Evolutionary conservation across 2,329 filamentous ascomycete species (phyloP).

Genomic region (Aciculosporium take): DNA sequence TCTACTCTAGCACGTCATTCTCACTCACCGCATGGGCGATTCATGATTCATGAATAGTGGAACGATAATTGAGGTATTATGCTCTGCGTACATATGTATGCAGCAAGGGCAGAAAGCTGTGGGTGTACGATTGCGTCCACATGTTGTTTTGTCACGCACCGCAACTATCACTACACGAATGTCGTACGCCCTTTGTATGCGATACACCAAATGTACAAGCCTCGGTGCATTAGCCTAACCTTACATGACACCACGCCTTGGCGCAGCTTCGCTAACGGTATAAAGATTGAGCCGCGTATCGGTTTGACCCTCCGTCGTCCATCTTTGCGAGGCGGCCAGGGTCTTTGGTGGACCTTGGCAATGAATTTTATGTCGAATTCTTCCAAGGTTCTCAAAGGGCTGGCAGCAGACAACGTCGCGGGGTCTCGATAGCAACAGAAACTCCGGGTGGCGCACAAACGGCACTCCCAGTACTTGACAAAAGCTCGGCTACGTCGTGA

Average conservation of each 20-base stretch:
- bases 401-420: neutral
- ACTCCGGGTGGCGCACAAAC: neutral
- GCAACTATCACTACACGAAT: neutral
- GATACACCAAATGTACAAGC: neutral
- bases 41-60: slow-evolving; percentile 1
- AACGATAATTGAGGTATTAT: neutral
- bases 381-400: neutral
- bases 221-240: neutral
- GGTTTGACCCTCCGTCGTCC: neutral
- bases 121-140: slow-evolving; percentile 1
- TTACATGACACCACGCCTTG: neutral
- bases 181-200: neutral
- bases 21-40: slow-evolving; percentile 1
- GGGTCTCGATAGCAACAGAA: neutral
- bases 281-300: neutral
- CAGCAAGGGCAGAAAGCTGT: neutral
- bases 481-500: neutral
- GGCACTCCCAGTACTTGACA: neutral
- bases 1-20: neutral
- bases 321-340: neutral
- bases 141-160: neutral
- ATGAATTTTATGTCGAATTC: neutral
- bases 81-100: neutral
- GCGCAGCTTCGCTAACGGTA: neutral
- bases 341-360: neutral